These are phyloP conservation scores for Pyricularia sp. DNA, from an alignment of 2,329 filamentous ascomycete genomes.

Conservation along the genomic window DNA sequence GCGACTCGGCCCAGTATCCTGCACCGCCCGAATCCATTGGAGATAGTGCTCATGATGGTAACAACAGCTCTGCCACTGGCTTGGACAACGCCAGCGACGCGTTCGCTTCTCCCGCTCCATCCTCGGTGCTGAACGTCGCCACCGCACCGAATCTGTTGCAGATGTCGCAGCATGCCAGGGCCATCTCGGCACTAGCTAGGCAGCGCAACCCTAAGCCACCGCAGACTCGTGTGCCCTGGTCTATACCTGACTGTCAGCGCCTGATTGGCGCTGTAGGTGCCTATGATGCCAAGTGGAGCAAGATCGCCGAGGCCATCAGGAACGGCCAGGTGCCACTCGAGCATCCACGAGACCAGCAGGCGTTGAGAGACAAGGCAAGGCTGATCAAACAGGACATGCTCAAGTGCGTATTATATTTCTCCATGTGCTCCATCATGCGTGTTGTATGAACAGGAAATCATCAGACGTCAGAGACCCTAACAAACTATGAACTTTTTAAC, in stretches of 20 bases:
- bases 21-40: not conserved
- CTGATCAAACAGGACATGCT: constrained; percentile 41
- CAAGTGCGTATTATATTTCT: constrained; percentile 18
- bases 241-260: constrained; percentile 22
- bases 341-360: constrained; percentile 36
- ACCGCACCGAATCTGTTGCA: constrained; percentile 12
- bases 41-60: not conserved
- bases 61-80: not conserved
- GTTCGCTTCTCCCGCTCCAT: not conserved
- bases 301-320: constrained; percentile 19
- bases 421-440: not conserved
- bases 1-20: not conserved
- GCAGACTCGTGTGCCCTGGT: constrained; percentile 27
- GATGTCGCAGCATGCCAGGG: constrained; percentile 12
- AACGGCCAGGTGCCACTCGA: constrained; percentile 24
- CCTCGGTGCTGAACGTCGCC: constrained; percentile 3
- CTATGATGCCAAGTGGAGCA: constrained; percentile 25
- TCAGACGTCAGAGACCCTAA: not conserved
- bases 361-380: constrained; percentile 44
- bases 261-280: constrained; percentile 29
- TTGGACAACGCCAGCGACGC: not conserved
- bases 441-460: not conserved
- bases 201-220: constrained; percentile 15
- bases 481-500: not conserved
- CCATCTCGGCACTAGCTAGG: constrained; percentile 15